These are phyloP conservation scores for Colletotrichum salicis DNA, from an alignment of 2,329 filamentous ascomycete genomes.

Conservation along the genomic window DNA sequence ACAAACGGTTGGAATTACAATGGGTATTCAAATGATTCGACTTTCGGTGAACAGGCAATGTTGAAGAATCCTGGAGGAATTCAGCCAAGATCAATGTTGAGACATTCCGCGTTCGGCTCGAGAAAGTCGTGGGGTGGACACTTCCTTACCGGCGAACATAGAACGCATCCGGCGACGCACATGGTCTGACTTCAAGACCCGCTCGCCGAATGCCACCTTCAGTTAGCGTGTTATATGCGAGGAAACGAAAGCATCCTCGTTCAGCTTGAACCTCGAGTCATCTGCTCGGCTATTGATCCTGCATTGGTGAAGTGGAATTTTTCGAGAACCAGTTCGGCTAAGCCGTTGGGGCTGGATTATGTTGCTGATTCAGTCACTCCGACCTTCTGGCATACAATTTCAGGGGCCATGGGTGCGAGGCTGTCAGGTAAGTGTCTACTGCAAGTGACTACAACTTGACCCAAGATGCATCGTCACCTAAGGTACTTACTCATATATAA, in stretches of 20 bases:
- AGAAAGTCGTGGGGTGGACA: background rate
- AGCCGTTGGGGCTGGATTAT: background rate
- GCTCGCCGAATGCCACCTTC: background rate
- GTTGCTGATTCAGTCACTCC: background rate
- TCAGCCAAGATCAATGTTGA: background rate
- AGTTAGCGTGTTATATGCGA: background rate
- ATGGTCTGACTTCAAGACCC: background rate
- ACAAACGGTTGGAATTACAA: background rate
- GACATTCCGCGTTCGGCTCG: background rate
- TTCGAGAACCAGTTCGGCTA: background rate
- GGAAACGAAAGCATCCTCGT: background rate
- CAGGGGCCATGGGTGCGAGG: too few species aligned
- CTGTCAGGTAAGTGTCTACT: too few species aligned
- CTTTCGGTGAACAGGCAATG: background rate
- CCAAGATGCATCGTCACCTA: background rate
- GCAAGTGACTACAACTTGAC: background rate
- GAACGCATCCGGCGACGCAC: background rate
- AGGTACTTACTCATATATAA: background rate
- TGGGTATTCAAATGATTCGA: background rate
- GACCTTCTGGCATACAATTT: background rate
- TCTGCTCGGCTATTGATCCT: background rate
- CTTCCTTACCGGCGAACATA: background rate
- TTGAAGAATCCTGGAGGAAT: background rate
- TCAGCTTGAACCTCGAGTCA: background rate
- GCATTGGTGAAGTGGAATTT: background rate